phyloP scores from a whole-genome alignment of 805 yeast genomes.

The Kregervanrija delftensis region DNA sequence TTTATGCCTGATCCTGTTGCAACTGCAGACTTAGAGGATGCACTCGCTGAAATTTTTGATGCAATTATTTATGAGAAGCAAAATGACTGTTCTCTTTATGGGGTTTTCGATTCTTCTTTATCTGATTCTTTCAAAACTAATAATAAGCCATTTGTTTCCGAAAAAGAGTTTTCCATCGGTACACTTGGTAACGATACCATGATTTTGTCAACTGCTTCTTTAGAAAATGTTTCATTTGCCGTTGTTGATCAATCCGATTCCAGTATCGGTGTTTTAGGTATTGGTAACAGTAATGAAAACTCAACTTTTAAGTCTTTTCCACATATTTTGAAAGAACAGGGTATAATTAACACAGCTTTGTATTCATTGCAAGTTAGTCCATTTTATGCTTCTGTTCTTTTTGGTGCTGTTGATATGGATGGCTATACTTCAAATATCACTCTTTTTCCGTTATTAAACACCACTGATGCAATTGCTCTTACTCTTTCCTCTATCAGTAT shows the following conservation, averaged over 20 bases:
- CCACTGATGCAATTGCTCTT: slow-evolving; percentile 9
- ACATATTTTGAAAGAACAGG: slow-evolving; percentile 5
- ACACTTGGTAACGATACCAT: slow-evolving; percentile 9
- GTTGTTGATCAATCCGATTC: slow-evolving; percentile 10
- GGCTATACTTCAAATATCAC: slow-evolving; percentile 5
- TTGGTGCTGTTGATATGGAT: slow-evolving; percentile 12
- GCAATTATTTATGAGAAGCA: background rate
- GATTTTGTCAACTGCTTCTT: background rate
- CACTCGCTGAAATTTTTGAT: background rate
- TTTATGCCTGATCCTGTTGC: background rate
- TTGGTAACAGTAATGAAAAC: slow-evolving; percentile 9
- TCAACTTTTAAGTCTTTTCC: slow-evolving; percentile 10
- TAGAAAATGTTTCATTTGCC: slow-evolving; percentile 7
- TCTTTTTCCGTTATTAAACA: slow-evolving; percentile 10
- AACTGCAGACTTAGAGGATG: background rate
- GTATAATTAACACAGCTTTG: slow-evolving; percentile 8
- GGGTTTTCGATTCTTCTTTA: slow-evolving; percentile 7
- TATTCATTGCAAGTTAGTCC: slow-evolving; percentile 7
- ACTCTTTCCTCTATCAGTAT: slow-evolving; percentile 6
- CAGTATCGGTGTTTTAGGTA: slow-evolving; percentile 13
- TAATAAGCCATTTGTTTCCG: slow-evolving; percentile 2
- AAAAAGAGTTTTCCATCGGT: slow-evolving; percentile 8
- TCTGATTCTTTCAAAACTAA: slow-evolving; percentile 6
- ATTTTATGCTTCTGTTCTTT: slow-evolving; percentile 4
- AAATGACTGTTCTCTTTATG: slow-evolving; percentile 9